Base-by-base conservation (phyloP, 805 yeast species). In the Nematodospora valgi region DNA sequence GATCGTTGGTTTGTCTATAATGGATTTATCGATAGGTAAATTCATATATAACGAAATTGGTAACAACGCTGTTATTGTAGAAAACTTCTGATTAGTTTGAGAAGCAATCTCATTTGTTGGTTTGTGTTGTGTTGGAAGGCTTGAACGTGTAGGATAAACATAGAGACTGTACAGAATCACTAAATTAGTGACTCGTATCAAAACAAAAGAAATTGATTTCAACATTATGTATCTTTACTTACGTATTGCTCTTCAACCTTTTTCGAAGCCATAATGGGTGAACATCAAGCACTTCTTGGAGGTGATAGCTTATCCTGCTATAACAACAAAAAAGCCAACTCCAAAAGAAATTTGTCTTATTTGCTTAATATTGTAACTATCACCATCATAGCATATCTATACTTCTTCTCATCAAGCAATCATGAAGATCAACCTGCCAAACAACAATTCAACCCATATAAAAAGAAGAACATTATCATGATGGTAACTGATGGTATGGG, bases 401-500 rank as follows among this genome's bases (percentile, higher is more conserved):
- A 25, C 7, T 36, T 40, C 17, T 34, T 23, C 30, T 35, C 35
- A 13, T 19, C 26, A 15, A 16, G 24, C 5, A 20, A 23, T 8
- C 16, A 21, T 6, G 24, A 32, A 9, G 18, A 25, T 7, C 7
- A 24, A 6, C 5, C 27, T 13, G 19, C 17, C 4, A n/a, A n/a
- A n/a, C n/a, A 34, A 15, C 10, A 12, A 16, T 19, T 17, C 12
- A 56, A 51, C 44, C 22, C 48, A 4, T 25, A 33, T n/a, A 42
- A 40, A 40, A 85, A 84, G 67, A 80, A 77, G 51, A 87, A 87
- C 50, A 73, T 88, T 38, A 82, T 87, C 34, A 86, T 87, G 66
- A 79, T 87, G 76, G 95, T 87, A 21, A 81, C 94, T 3, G 96
- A 87, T 58, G 96, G 96, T n/a, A 86, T 87, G 82, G 96, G 96